Base-by-base conservation (phyloP, 345 rosid genomes). In the Ceriops decandra region DNA sequence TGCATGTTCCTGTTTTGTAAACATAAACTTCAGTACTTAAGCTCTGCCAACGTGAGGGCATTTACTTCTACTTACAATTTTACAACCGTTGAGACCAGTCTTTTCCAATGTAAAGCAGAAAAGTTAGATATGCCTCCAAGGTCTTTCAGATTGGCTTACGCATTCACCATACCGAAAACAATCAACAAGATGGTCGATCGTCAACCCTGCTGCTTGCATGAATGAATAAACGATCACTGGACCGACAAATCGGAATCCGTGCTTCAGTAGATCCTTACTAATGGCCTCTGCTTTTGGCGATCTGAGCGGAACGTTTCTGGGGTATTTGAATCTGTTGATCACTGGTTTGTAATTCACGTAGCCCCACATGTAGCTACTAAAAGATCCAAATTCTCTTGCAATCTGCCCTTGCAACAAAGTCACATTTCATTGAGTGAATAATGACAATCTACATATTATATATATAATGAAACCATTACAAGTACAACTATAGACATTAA, bases 221-320 rank as follows among this genome's bases (percentile, higher is more conserved):
- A 95, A 95, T 11, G 96, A 95, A 59, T 85, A 85, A 63, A 95
- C 87, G 1, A 95, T 95, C 75, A 95, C 99, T 6, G 99, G 99
- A 26, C 99, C 99, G 0, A 87, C 97, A 2, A 90, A 82, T 56
- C 99, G 77, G 71, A 95, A 95, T 28, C 99, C 99, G 10, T 87
- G 72, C 80, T 77, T 95, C 75, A 85, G 68, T 66, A 95, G 73
- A 58, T 95, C 99, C 76, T 77, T 88, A 88, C 97, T 95, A 1
- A 95, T 82, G 19, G 77, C 81, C 70, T 90, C 97, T 32, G 99
- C 96, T 79, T 95, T 95, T 22, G 99, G 95, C 15, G 87, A 69
- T 64, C 97, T 82, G 16, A 91, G 59, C 0, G 97, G 97, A 59
- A 95, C 88, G 71, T 86, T 88, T 84, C 95, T 90, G 2, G 99